These are phyloP conservation scores for Pseudomassariella vexata DNA, from an alignment of 2,329 filamentous ascomycete genomes.

Conservation along the genomic window DNA sequence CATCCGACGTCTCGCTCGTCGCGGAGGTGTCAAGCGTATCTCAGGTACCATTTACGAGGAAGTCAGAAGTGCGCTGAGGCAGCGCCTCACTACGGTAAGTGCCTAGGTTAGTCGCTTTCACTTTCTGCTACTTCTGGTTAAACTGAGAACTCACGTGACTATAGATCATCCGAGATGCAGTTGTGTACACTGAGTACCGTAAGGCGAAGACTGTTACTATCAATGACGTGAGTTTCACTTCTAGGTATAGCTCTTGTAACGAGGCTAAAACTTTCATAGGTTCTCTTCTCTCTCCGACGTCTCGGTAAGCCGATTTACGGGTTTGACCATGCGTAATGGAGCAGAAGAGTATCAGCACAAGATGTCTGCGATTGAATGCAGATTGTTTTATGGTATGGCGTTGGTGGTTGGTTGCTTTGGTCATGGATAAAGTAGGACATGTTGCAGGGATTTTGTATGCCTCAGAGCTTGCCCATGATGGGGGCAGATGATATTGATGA, in stretches of 20 bases:
- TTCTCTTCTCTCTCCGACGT: slow-evolving; percentile 43
- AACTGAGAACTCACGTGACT: slow-evolving; percentile 8
- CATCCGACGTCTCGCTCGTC: slow-evolving; percentile 61
- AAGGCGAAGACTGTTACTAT: slow-evolving; percentile 57
- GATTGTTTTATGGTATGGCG: not conserved
- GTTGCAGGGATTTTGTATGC: no score
- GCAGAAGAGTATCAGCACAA: no score
- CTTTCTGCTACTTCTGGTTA: not conserved
- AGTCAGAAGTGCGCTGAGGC: slow-evolving; percentile 43
- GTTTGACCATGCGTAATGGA: slow-evolving; percentile 49
- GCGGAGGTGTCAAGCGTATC: slow-evolving; percentile 73
- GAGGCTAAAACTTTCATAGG: slow-evolving; percentile 30
- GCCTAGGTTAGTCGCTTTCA: not conserved
- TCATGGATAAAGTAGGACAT: no score
- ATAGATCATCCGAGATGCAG: slow-evolving; percentile 47
- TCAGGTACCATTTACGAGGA: slow-evolving; percentile 60
- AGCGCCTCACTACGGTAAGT: slow-evolving; percentile 41
- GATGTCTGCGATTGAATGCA: no score
- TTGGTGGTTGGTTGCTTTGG: slow-evolving; percentile 1
- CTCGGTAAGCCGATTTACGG: slow-evolving; percentile 52
- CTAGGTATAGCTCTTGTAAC: not conserved
- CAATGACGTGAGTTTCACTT: slow-evolving; percentile 45
- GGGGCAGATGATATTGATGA: no score
- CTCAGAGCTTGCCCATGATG: no score
- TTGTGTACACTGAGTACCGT: slow-evolving; percentile 46